Conservation (phyloP, 2,329 filamentous ascomycete genomes). For the Helicocarpus griseus region DNA sequence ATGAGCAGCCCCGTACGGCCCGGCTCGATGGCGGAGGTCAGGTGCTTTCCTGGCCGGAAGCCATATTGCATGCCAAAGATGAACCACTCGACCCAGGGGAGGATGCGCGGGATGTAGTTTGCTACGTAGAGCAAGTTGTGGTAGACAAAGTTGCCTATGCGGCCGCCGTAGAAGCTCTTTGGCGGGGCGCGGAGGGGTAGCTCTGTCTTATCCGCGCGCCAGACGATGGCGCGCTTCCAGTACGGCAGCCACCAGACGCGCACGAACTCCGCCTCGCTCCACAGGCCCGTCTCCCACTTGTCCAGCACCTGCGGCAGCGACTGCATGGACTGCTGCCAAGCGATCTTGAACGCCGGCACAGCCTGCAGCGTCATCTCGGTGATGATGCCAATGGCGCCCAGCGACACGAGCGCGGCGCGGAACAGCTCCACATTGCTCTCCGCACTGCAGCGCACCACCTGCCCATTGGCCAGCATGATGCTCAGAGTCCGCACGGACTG, state of each 20-base stretch:
- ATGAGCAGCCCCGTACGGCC: conserved; percentile 75
- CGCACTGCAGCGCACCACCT: conserved; percentile 58
- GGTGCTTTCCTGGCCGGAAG: conserved; percentile 57
- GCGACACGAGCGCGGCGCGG: conserved; percentile 72
- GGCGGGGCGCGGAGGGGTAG: conserved; percentile 51
- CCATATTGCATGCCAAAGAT: conserved; percentile 97
- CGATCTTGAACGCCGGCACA: conserved; percentile 69
- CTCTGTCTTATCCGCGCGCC: conserved; percentile 72
- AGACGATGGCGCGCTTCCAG: conserved; percentile 75
- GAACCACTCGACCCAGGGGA: conserved; percentile 90
- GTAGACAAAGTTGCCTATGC: conserved; percentile 78
- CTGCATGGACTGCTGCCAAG: conserved; percentile 74
- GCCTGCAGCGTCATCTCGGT: conserved; percentile 80
- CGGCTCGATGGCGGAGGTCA: conserved; percentile 67
- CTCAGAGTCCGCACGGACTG: conserved; percentile 65
- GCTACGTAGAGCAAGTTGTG: conserved; percentile 79
- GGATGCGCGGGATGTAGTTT: conserved; percentile 65
- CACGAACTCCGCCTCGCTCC: conserved; percentile 79
- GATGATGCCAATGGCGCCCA: conserved; percentile 85
- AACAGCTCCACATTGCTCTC: conserved; percentile 69
- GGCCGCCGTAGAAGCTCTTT: conserved; percentile 69
- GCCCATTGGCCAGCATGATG: conserved; percentile 74
- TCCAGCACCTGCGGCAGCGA: conserved; percentile 58
- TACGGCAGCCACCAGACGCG: conserved; percentile 98
- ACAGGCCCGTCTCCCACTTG: conserved; percentile 64